Evolutionary conservation across 1,284 basidiomycete species (phyloP).

Genomic region (Ceratorhiza oryzae-sativae): DNA sequence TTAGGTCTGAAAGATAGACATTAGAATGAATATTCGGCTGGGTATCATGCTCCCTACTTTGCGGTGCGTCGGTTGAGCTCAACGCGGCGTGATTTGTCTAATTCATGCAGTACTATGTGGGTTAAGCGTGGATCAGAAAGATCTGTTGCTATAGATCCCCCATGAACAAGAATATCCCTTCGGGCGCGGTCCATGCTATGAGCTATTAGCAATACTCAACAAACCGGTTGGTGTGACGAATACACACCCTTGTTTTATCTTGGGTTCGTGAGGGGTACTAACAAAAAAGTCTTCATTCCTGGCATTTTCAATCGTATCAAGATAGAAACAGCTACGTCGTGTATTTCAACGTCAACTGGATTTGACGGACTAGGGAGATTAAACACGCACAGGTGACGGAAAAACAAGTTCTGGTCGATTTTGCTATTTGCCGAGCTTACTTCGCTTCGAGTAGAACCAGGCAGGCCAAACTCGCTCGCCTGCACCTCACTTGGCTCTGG

Average conservation of each 20-base stretch:
- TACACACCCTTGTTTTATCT: conserved; percentile 45
- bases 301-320: conserved; percentile 82
- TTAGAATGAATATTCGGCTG: background rate
- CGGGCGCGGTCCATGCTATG: conserved; percentile 65
- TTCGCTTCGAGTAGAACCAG: conserved; percentile 23
- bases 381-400: conserved; percentile 74
- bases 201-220: background rate
- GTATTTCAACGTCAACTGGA: background rate
- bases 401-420: conserved; percentile 78
- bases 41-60: conserved; percentile 58
- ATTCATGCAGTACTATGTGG: conserved; percentile 82
- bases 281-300: conserved; percentile 51
- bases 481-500: conserved; percentile 20
- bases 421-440: conserved; percentile 56
- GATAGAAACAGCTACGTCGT: conserved; percentile 75
- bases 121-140: conserved; percentile 80
- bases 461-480: too few relatives aligned
- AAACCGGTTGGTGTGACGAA: conserved; percentile 54
- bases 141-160: conserved; percentile 68
- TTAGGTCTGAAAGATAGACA: conserved; percentile 63
- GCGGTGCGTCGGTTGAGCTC: conserved; percentile 74
- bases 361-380: background rate
- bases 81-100: conserved; percentile 71
- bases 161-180: conserved; percentile 66
- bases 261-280: conserved; percentile 53